Evolutionary conservation across 257 asterid genomes (phyloP).

Genomic region (Apocynum venetum): DNA sequence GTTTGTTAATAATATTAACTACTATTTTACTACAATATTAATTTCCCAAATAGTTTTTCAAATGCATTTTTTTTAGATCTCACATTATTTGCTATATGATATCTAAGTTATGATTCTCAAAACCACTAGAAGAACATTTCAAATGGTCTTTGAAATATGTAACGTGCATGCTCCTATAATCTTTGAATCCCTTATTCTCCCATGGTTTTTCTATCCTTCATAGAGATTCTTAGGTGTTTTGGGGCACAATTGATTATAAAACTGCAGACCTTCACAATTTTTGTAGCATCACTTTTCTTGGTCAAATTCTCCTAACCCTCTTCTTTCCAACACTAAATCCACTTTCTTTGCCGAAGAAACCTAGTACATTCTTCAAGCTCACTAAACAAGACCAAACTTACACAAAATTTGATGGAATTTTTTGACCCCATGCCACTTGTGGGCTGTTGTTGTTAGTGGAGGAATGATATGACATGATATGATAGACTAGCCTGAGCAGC

Average conservation of each 20-base stretch:
- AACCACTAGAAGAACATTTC: too few relatives aligned
- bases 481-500: neutral
- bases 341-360: neutral
- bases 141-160: too few relatives aligned
- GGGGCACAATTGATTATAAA: neutral
- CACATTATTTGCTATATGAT: too few relatives aligned
- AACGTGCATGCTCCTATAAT: too few relatives aligned
- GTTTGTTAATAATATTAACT: too few relatives aligned
- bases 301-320: too few relatives aligned
- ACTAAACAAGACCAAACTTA: neutral
- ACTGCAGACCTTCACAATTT: neutral
- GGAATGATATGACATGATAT: constrained; percentile 1
- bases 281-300: neutral
- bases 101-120: too few relatives aligned
- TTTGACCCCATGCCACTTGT: neutral
- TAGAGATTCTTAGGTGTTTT: neutral
- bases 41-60: too few relatives aligned
- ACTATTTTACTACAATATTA: too few relatives aligned
- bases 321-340: neutral
- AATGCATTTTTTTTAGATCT: too few relatives aligned
- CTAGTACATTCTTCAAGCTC: neutral
- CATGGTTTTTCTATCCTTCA: neutral
- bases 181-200: neutral
- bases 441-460: constrained; percentile 6
- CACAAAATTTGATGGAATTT: neutral